These are phyloP conservation scores for Nicotiana undulata DNA, from an alignment of 257 asterid species.

Conservation along the genomic window DNA sequence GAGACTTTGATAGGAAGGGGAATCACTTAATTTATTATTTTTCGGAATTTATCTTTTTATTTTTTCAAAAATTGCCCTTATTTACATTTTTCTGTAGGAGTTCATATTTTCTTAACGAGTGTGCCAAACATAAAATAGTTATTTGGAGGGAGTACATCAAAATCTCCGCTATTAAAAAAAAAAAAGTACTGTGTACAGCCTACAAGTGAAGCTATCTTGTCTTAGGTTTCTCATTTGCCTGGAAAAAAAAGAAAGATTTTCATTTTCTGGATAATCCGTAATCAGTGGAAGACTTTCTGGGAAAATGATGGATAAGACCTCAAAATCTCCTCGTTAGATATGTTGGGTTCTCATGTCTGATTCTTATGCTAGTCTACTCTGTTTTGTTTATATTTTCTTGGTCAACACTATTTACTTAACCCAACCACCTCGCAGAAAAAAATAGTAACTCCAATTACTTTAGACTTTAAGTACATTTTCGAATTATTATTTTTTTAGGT, in stretches of 20 bases:
- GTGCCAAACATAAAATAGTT: too few relatives aligned
- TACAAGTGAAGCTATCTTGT: too few relatives aligned
- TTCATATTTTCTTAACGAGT: too few relatives aligned
- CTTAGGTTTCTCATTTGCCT: constrained; percentile 1
- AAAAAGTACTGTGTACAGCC: too few relatives aligned
- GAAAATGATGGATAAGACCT: constrained; percentile 1
- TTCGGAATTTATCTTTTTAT: too few relatives aligned
- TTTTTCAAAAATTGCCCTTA: too few relatives aligned
- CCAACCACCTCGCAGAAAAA: neutral
- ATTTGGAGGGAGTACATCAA: neutral
- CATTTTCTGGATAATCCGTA: neutral
- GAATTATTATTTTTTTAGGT: neutral
- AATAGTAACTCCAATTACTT: neutral
- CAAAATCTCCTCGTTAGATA: neutral
- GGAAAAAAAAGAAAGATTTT: neutral
- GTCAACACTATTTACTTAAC: constrained; percentile 1
- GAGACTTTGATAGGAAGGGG: neutral
- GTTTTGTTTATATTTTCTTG: neutral
- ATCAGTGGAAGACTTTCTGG: neutral
- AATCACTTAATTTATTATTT: neutral
- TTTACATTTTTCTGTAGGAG: too few relatives aligned
- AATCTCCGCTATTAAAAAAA: neutral
- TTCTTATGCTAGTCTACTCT: neutral
- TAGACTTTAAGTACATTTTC: neutral
- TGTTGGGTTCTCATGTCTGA: neutral